Evolutionary conservation across 2,329 filamentous ascomycete genomes (phyloP), one percentile per base, ranked within the genome.

Genomic region (Dryadomyces sulphureus): DNA sequence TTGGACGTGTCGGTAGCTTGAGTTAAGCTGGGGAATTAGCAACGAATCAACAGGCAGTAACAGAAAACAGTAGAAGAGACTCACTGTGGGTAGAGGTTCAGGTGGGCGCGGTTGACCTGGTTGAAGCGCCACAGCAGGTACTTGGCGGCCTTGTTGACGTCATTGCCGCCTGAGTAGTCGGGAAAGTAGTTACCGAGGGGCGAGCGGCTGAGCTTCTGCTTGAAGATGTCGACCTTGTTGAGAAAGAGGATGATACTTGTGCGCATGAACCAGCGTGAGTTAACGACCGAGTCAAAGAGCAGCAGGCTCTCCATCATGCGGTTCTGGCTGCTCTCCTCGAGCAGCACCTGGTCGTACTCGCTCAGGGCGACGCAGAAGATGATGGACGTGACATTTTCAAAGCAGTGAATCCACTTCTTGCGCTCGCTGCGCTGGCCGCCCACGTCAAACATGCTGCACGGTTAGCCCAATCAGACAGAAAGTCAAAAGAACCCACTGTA

Each of bases 341-440:
- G 71, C 45, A 98, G 70, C 5, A 95, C 90, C 66, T 98, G 92
- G 59, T 98, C 92, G 62, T 98, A 98, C 65, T 98, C 92, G 68
- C 89, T 96, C 55, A 98, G 68, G 16, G 92, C 92, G 51, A 98
- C 92, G 60, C 92, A 98, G 66, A 98, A 98, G 55, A 98, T 98
- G 63, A 98, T 98, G 4, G 92, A 96, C 38, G 92, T 98, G 57
- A 98, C 92, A 57, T 96, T 96, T 64, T 98, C 92, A 63, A 98
- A 98, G 68, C 92, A 98, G 67, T 98, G 92, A 60, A 98, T 98
- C 92, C 92, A 98, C 69, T 98, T 98, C 72, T 98, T 98, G 52
- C 92, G 78, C 66, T 98, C 92, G 63, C 90, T 96, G 60, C 92
- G 74, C 65, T 98, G 92, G 21, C 92, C 92, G 52, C 92, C 92